Conservation (phyloP, 1,139 yeast species). For the Geotrichum australiense region DNA sequence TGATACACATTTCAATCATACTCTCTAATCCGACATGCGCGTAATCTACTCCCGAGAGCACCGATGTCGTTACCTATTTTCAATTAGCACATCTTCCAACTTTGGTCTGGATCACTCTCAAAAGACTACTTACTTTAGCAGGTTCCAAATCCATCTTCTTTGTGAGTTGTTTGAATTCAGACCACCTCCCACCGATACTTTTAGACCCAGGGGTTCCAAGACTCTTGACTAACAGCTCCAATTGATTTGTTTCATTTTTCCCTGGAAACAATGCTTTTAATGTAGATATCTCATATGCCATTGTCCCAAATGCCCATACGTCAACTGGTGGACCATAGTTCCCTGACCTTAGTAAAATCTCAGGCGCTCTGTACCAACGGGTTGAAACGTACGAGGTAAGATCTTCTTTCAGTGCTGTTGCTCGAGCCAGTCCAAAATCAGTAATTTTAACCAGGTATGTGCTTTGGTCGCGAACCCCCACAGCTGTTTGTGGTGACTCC, state of each 20-base stretch:
- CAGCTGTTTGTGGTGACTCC: background rate
- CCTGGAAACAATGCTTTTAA: slow-evolving; percentile 84
- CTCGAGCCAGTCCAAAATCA: slow-evolving; percentile 86
- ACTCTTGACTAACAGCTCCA: slow-evolving; percentile 54
- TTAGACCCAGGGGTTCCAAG: slow-evolving; percentile 47
- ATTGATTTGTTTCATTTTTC: slow-evolving; percentile 66
- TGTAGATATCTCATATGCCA: slow-evolving; percentile 73
- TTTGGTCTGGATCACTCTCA: background rate
- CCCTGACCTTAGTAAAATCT: slow-evolving; percentile 63
- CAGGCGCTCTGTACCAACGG: slow-evolving; percentile 96
- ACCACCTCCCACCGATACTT: slow-evolving; percentile 29
- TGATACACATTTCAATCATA: slow-evolving; percentile 25
- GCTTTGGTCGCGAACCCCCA: slow-evolving; percentile 35
- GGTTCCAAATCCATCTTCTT: slow-evolving; percentile 10
- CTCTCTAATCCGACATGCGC: slow-evolving; percentile 16
- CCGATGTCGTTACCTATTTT: background rate
- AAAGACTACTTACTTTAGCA: slow-evolving; percentile 2
- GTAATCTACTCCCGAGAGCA: slow-evolving; percentile 8
- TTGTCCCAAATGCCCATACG: slow-evolving; percentile 91
- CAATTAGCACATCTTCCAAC: too few species aligned
- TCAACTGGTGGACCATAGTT: slow-evolving; percentile 73
- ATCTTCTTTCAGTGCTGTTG: slow-evolving; percentile 45
- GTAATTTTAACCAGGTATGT: slow-evolving; percentile 68
- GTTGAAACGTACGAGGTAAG: slow-evolving; percentile 79
- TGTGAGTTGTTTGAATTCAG: slow-evolving; percentile 17